A percentile compares a stretch with the other conserved stretches of the same genome.
These are phyloP conservation scores for Lichtheimia ramosa DNA, from an alignment of 371 early-diverging fungal genomes.

Conservation along the genomic window DNA sequence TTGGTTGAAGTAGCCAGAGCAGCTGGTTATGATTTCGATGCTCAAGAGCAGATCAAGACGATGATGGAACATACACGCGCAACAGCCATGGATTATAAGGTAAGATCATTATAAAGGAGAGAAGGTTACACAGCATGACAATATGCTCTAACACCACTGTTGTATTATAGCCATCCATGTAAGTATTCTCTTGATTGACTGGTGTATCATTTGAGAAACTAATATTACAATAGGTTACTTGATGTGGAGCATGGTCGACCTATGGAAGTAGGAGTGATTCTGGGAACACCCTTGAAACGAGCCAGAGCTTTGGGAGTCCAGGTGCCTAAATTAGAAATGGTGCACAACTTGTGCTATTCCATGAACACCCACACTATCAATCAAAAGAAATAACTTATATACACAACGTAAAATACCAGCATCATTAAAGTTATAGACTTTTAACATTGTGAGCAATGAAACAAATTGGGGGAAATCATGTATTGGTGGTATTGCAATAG, in stretches of 20 bases:
- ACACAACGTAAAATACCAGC: too few species aligned
- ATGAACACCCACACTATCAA: slow-evolving; percentile 2
- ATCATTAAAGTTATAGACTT: too few species aligned
- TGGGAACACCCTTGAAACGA: slow-evolving; percentile 58
- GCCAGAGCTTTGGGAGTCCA: slow-evolving; percentile 51
- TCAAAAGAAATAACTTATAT: neutral
- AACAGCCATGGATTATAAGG: slow-evolving; percentile 55
- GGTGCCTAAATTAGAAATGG: slow-evolving; percentile 47
- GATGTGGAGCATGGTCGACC: slow-evolving; percentile 64
- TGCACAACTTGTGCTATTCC: slow-evolving; percentile 26
- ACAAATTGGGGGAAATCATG: too few species aligned
- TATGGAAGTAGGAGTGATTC: slow-evolving; percentile 68
- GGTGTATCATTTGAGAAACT: too few species aligned
- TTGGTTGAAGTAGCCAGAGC: slow-evolving; percentile 58
- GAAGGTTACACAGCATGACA: neutral
- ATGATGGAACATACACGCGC: slow-evolving; percentile 50
- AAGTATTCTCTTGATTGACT: slow-evolving; percentile 4
- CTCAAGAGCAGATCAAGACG: slow-evolving; percentile 36
- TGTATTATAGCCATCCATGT: slow-evolving; percentile 54
- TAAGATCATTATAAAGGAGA: neutral
- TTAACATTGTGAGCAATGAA: too few species aligned
- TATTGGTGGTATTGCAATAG: too few species aligned
- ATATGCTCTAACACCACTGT: neutral
- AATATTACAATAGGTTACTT: slow-evolving; percentile 13
- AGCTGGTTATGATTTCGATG: slow-evolving; percentile 46